Conservation (phyloP, 768 basidiomycete species). For the Mycena maculata region DNA sequence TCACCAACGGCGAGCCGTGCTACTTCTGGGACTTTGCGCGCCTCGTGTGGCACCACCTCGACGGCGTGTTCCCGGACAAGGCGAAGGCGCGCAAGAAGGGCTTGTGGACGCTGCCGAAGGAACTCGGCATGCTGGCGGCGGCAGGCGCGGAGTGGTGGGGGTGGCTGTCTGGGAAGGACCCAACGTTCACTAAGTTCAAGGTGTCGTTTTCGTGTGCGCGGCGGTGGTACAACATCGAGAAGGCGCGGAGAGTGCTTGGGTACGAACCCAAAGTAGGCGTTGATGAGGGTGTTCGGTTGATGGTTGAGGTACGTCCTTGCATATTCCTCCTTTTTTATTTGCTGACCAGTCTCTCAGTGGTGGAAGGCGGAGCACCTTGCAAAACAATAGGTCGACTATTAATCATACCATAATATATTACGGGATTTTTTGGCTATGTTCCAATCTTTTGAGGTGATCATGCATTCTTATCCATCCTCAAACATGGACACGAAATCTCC, state of each 20-base stretch:
- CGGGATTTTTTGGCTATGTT: neutral
- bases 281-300: conserved; percentile 86
- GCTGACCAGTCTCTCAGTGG: conserved; percentile 48
- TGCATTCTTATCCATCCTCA: conserved; percentile 39
- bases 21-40: conserved; percentile 97
- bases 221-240: conserved; percentile 95
- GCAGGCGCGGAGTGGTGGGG: conserved; percentile 78
- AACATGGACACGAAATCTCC: conserved; percentile 56
- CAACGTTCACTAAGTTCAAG: conserved; percentile 87
- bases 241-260: conserved; percentile 88
- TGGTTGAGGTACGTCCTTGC: conserved; percentile 70
- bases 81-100: conserved; percentile 51
- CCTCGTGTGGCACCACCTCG: conserved; percentile 79
- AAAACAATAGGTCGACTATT: conserved; percentile 20
- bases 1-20: conserved; percentile 95
- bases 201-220: conserved; percentile 83
- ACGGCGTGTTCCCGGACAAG: conserved; percentile 67
- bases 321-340: neutral
- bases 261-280: conserved; percentile 93
- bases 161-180: conserved; percentile 80
- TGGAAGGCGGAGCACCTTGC: conserved; percentile 52
- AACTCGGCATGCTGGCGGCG: conserved; percentile 78
- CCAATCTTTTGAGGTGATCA: neutral
- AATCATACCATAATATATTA: conserved; percentile 9
- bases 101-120: conserved; percentile 64